Base-by-base conservation (phyloP, 306 rosid genomes). In the Abrus pulchellus region DNA sequence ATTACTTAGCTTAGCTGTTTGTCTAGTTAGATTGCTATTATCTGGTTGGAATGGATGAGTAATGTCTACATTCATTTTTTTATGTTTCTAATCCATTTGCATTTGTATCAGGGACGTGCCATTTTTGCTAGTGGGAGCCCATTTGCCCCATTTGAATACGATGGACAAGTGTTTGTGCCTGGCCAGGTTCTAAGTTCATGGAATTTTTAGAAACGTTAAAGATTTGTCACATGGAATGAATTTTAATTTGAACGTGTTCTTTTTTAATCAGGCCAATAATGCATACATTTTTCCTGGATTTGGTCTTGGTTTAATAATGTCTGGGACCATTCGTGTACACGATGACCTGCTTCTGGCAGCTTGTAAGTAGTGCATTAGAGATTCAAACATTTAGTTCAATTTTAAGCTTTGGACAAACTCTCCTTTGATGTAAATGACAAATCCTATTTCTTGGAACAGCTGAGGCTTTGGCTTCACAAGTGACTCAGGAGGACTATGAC, bases 231-330 rank as follows among this genome's bases (percentile, higher is more conserved):
- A 9, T 59, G 63, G 65, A 77, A 65, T 20, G 60, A 7, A 50
- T 43, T 66, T 52, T 78, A 80, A 87, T 54, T 74, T 78, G 41
- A 64, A 50, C 75, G 11, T 27, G 75, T 30, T 45, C 6, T 65
- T 81, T 84, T 68, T 74, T 47, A 10, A 85, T 78, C 87, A 94
- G 99, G 80, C 98, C 10, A 94, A 94, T 80, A 94, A 94, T 79
- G 99, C 99, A 6, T 94, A 94, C 94, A 87, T 94, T 52, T 94
- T 94, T 52, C 99, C 99, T 71, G 99, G 99, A 65, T 83, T 94
- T 38, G 99, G 97, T 83, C 88, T 94, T 32, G 99, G 99, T 62
- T 80, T 94, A 67, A 55, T 94, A 62, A 94, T 94, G 97, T 94
- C 99, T 1, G 97, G 97, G 36, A 82, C 97, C 6, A 91, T 94